phyloP scores from a whole-genome alignment of 2,329 filamentous ascomycete species.

The Colletotrichum lupini region DNA sequence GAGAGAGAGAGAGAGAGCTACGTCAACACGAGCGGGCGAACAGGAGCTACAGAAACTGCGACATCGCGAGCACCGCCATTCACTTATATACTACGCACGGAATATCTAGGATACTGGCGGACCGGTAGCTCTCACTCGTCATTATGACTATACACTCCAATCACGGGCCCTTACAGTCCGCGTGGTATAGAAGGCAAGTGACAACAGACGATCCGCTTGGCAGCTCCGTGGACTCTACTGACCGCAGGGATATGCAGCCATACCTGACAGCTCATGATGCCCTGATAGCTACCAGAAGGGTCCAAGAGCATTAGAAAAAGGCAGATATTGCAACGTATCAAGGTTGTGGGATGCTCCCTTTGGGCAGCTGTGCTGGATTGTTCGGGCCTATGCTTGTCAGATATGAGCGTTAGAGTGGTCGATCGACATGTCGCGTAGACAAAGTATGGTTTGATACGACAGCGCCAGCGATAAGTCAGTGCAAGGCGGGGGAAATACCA shows the following conservation, averaged over 20 bases:
- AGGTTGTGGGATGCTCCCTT: conserved; percentile 18
- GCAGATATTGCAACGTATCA: conserved; percentile 25
- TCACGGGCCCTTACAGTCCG: not conserved
- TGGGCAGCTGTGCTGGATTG: not conserved
- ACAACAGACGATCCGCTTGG: conserved; percentile 13
- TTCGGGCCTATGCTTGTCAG: conserved; percentile 24
- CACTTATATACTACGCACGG: not conserved
- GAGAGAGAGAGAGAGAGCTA: not conserved
- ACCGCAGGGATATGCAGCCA: not conserved
- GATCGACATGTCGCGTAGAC: conserved; percentile 28
- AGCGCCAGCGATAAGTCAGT: conserved; percentile 3
- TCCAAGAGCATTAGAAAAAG: not conserved
- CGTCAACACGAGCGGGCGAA: not conserved
- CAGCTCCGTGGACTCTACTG: conserved; percentile 2
- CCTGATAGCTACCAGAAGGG: not conserved
- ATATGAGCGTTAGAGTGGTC: not conserved
- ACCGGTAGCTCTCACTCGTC: not conserved
- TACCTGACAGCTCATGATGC: not conserved
- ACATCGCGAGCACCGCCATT: not conserved
- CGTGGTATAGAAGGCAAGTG: conserved; percentile 16
- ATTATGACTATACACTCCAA: not conserved
- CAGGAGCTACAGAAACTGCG: not conserved
- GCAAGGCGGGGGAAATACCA: conserved; percentile 23
- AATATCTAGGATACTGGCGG: not conserved
- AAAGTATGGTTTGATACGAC: not conserved